Percentiles rank a stretch among this genome's conserved stretches.
These are phyloP conservation scores for Elasticomyces elasticus DNA, from an alignment of 495 filamentous ascomycete species.

Conservation along the genomic window DNA sequence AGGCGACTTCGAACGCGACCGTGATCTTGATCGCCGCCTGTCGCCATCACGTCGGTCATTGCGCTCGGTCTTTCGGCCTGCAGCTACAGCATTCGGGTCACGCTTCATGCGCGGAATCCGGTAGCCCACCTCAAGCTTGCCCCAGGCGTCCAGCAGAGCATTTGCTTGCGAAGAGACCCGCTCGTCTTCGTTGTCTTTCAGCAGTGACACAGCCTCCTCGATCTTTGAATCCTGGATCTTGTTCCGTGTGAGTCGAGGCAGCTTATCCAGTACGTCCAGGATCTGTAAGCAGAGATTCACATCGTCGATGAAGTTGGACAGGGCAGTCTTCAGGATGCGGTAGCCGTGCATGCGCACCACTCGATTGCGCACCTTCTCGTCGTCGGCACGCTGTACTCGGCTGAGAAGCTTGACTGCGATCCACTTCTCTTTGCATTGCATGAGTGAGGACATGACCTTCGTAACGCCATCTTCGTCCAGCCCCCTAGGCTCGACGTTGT, in stretches of 20 bases:
- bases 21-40: conserved; percentile 41
- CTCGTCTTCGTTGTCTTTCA: conserved; percentile 55
- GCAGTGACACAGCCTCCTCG: conserved; percentile 64
- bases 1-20: conserved; percentile 43
- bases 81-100: conserved; percentile 41
- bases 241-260: conserved; percentile 87
- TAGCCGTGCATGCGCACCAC: conserved; percentile 97
- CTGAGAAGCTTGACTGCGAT: conserved; percentile 90
- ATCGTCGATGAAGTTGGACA: conserved; percentile 78
- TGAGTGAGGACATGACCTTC: conserved; percentile 96
- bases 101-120: conserved; percentile 78
- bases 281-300: conserved; percentile 80
- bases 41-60: conserved; percentile 44
- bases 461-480: conserved; percentile 83
- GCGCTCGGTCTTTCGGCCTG: conserved; percentile 55
- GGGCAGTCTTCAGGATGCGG: conserved; percentile 76
- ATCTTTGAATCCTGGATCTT: conserved; percentile 97
- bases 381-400: conserved; percentile 81
- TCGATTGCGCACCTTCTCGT: conserved; percentile 76
- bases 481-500: conserved; percentile 71
- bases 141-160: conserved; percentile 71
- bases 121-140: conserved; percentile 82
- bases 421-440: conserved; percentile 99
- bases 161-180: conserved; percentile 62
- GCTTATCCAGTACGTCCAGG: conserved; percentile 76